Evolutionary conservation across 1,284 basidiomycete genomes (phyloP).

Genomic region (Trametes sp.): DNA sequence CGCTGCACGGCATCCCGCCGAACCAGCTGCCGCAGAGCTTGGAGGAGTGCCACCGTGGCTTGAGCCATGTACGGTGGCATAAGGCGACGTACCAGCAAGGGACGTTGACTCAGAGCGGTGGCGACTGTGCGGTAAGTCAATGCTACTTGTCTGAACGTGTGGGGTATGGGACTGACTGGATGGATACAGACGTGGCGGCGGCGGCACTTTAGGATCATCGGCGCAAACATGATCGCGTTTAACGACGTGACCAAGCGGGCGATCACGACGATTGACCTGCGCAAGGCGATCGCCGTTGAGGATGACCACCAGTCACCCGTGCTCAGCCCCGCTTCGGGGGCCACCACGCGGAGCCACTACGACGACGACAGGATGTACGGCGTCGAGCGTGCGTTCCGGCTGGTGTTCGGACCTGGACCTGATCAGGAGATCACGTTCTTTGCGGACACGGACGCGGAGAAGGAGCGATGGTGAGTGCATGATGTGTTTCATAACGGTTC

Average conservation of each 20-base stretch:
- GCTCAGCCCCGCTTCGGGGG: slow-evolving; percentile 52
- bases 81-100: slow-evolving; percentile 92
- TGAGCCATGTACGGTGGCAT: slow-evolving; percentile 91
- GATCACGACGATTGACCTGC: slow-evolving; percentile 90
- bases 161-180: not conserved
- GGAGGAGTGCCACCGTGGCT: slow-evolving; percentile 90
- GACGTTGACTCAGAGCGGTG: slow-evolving; percentile 93
- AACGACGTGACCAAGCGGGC: slow-evolving; percentile 94
- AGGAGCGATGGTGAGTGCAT: slow-evolving; percentile 79
- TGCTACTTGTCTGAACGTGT: not conserved
- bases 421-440: slow-evolving; percentile 89
- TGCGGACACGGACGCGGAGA: slow-evolving; percentile 91
- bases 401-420: slow-evolving; percentile 72
- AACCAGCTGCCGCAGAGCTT: slow-evolving; percentile 89
- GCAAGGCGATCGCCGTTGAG: slow-evolving; percentile 80
- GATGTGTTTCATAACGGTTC: not conserved
- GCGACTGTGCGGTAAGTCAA: slow-evolving; percentile 83
- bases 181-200: slow-evolving; percentile 82
- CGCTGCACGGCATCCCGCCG: slow-evolving; percentile 81
- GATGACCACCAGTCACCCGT: slow-evolving; percentile 72
- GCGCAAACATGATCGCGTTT: slow-evolving; percentile 88
- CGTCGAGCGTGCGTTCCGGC: slow-evolving; percentile 86
- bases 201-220: slow-evolving; percentile 86
- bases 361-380: slow-evolving; percentile 74
- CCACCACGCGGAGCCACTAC: slow-evolving; percentile 49